Evolutionary conservation across 306 rosid genomes (phyloP).

Genomic region (Sindora glabra): DNA sequence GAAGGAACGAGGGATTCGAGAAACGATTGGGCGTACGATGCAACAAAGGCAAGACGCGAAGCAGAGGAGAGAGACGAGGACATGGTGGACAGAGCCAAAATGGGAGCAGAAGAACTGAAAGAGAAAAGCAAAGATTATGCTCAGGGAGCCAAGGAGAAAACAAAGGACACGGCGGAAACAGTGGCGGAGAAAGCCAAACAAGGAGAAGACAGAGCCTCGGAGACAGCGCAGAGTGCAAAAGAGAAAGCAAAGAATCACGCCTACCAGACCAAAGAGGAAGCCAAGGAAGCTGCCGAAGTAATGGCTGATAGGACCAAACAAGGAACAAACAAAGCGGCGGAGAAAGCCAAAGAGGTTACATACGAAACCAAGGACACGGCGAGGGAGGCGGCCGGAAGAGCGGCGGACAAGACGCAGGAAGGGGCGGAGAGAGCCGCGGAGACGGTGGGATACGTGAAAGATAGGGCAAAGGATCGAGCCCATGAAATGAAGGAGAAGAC

Average conservation of each 20-base stretch:
- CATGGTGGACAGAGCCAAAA: neutral
- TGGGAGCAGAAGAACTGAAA: neutral
- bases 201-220: neutral
- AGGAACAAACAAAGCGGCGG: neutral
- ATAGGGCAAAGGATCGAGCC: neutral
- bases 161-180: neutral
- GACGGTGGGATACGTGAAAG: slow-evolving; percentile 12
- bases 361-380: slow-evolving; percentile 3
- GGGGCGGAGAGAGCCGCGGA: slow-evolving; percentile 22
- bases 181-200: slow-evolving; percentile 13
- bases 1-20: slow-evolving; percentile 22
- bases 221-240: neutral
- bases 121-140: neutral
- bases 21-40: neutral
- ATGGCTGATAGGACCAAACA: slow-evolving; percentile 12
- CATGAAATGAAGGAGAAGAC: slow-evolving; percentile 19
- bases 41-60: neutral
- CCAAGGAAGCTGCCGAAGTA: neutral
- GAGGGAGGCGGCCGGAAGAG: too few species aligned
- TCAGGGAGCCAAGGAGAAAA: neutral
- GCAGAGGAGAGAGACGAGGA: neutral
- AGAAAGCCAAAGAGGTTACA: neutral
- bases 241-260: slow-evolving; percentile 15
- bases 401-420: slow-evolving; percentile 9
- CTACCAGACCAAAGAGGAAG: slow-evolving; percentile 5